phyloP scores from a whole-genome alignment of 768 basidiomycete species.

The Calvatia gigantea region DNA sequence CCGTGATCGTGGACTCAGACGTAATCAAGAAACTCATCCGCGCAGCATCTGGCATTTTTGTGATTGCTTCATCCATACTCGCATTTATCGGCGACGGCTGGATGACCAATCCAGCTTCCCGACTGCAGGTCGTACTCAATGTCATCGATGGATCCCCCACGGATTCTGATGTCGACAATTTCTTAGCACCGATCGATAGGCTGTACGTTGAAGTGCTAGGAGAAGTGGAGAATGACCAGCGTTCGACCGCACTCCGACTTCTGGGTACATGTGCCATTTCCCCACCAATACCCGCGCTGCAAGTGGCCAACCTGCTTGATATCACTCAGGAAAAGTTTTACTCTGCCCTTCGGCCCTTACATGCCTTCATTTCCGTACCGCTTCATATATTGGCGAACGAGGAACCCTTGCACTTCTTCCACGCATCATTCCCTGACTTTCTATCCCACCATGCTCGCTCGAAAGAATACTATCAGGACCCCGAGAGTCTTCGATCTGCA shows the following conservation, averaged over 20 bases:
- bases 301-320: neutral
- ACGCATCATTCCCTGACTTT: neutral
- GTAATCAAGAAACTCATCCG: slow-evolving; percentile 7
- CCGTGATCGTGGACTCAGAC: neutral
- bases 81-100: slow-evolving; percentile 13
- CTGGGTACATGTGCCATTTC: neutral
- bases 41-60: slow-evolving; percentile 11
- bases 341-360: neutral
- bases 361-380: neutral
- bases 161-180: neutral
- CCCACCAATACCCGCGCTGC: neutral
- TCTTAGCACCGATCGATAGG: neutral
- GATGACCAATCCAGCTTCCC: neutral
- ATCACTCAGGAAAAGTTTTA: neutral
- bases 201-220: neutral
- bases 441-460: neutral
- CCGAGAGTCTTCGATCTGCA: neutral
- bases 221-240: neutral
- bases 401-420: neutral
- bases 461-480: neutral
- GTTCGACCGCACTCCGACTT: neutral
- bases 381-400: neutral
- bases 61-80: slow-evolving; percentile 11
- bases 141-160: neutral
- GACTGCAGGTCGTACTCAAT: neutral